Evolutionary conservation across 2,329 filamentous ascomycete species (phyloP).

Genomic region (Achaetomium macrosporum): DNA sequence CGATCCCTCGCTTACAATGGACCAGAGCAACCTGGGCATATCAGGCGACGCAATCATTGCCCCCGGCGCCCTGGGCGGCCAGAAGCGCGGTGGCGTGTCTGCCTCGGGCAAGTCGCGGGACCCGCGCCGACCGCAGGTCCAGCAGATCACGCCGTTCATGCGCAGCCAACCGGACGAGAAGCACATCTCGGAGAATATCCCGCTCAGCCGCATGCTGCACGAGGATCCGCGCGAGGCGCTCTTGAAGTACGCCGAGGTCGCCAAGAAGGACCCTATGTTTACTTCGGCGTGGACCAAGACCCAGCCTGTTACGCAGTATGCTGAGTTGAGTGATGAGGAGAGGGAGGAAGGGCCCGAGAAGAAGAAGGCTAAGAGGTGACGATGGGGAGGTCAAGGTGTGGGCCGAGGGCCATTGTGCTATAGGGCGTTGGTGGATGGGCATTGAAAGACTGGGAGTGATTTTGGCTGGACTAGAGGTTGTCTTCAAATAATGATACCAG

Average conservation of each 20-base stretch:
- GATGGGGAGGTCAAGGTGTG: neutral
- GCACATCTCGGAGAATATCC: constrained; percentile 82
- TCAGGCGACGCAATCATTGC: constrained; percentile 77
- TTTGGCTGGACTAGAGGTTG: no score
- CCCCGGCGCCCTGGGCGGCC: constrained; percentile 52
- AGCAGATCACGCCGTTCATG: constrained; percentile 79
- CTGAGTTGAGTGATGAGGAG: constrained; percentile 82
- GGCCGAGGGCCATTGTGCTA: neutral
- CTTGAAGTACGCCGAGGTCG: constrained; percentile 89
- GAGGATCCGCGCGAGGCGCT: constrained; percentile 93
- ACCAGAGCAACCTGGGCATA: constrained; percentile 67
- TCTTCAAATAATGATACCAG: no score
- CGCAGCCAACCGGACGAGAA: constrained; percentile 85
- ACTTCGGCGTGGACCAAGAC: constrained; percentile 90
- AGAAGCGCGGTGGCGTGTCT: constrained; percentile 60
- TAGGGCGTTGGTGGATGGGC: neutral
- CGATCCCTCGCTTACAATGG: constrained; percentile 79
- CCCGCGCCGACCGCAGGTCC: constrained; percentile 78
- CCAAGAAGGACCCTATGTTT: constrained; percentile 88
- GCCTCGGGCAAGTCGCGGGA: constrained; percentile 71
- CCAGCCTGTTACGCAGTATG: constrained; percentile 88
- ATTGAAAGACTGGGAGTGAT: neutral
- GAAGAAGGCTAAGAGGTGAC: constrained; percentile 52
- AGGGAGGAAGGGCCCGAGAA: constrained; percentile 62
- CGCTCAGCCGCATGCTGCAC: constrained; percentile 86